phyloP scores from a whole-genome alignment of 2,329 filamentous ascomycete genomes.

The Pestalotiopsis sp. region DNA sequence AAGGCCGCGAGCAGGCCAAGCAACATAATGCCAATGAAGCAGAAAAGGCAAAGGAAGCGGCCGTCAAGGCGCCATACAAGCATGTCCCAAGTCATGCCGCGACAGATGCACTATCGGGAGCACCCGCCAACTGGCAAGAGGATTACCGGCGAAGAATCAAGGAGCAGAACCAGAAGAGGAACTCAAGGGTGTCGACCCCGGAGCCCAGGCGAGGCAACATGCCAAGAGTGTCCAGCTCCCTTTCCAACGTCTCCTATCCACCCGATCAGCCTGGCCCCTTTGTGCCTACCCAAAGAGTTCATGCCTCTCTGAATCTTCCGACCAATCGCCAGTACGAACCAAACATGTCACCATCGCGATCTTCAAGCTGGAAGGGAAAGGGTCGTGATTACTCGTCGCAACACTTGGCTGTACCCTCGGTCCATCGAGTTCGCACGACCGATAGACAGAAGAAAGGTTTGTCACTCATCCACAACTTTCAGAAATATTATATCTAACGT shows the following conservation, averaged over 20 bases:
- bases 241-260: constrained; percentile 49
- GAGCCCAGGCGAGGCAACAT: constrained; percentile 29
- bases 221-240: constrained; percentile 48
- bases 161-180: constrained; percentile 51
- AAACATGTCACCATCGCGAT: constrained; percentile 21
- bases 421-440: constrained; percentile 20
- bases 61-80: constrained; percentile 49
- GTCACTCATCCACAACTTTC: constrained; percentile 10
- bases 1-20: constrained; percentile 55
- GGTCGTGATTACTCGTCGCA: constrained; percentile 18
- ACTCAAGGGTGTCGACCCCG: constrained; percentile 42
- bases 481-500: not conserved
- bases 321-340: not conserved
- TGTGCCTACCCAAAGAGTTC: constrained; percentile 39
- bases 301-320: constrained; percentile 43
- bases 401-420: not conserved
- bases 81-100: constrained; percentile 65
- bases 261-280: constrained; percentile 39
- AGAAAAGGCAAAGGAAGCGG: constrained; percentile 45
- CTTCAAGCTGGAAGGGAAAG: constrained; percentile 25
- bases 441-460: constrained; percentile 12
- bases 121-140: constrained; percentile 51
- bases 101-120: constrained; percentile 54
- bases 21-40: constrained; percentile 49
- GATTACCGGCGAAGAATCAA: constrained; percentile 48